Conservation (phyloP, 495 filamentous ascomycete species). For the Xylaria scruposa region DNA sequence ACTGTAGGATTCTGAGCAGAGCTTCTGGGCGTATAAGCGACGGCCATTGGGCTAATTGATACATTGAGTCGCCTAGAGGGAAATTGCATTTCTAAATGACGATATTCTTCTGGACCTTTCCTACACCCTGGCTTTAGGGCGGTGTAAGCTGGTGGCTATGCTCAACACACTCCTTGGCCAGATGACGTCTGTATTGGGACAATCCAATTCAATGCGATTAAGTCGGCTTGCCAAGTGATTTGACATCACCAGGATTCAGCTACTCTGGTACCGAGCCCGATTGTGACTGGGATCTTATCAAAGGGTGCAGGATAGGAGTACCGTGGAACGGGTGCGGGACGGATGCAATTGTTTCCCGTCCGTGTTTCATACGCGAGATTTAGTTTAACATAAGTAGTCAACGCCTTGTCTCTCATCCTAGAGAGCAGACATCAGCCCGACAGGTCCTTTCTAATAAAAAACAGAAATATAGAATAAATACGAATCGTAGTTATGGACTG, state of each 20-base stretch:
- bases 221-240: neutral
- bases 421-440: neutral
- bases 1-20: neutral
- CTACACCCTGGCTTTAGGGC: neutral
- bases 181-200: neutral
- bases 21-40: neutral
- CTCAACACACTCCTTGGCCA: neutral
- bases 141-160: neutral
- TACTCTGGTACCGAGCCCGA: neutral
- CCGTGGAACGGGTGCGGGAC: neutral
- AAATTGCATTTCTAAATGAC: neutral
- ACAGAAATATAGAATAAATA: no score
- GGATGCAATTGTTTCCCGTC: conserved; percentile 14
- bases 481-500: no score
- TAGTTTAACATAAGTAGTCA: neutral
- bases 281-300: neutral
- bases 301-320: neutral
- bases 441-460: neutral
- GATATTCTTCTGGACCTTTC: no score
- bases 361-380: neutral
- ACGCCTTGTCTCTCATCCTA: neutral
- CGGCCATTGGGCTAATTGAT: neutral
- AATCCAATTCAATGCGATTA: no score
- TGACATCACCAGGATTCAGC: neutral
- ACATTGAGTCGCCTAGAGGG: neutral